A percentile compares a stretch with the other conserved stretches of the same genome.
Evolutionary conservation across 768 basidiomycete genomes (phyloP).

Genomic region (Boletus edulis): DNA sequence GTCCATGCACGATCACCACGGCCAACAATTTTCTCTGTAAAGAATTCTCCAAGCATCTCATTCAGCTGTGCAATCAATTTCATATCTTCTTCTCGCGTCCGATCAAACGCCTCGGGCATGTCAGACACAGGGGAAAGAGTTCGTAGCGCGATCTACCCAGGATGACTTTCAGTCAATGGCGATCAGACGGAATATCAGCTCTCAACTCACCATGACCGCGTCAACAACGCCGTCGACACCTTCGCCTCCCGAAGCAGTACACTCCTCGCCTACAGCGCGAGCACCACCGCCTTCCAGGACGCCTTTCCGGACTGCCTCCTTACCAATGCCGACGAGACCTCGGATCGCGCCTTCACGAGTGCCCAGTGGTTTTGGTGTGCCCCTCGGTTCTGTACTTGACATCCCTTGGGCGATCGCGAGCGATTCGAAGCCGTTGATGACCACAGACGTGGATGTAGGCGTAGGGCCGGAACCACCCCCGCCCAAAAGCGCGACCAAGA

Average conservation of each 20-base stretch:
- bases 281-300: constrained; percentile 80
- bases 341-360: constrained; percentile 90
- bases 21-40: constrained; percentile 48
- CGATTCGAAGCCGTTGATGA: constrained; percentile 28
- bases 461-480: constrained; percentile 13
- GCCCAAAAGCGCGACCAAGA: constrained; percentile 76
- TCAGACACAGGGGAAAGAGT: constrained; percentile 58
- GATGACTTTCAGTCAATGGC: not conserved
- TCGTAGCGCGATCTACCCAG: constrained; percentile 54
- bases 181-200: not conserved
- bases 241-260: constrained; percentile 28
- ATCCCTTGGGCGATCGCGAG: constrained; percentile 19
- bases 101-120: constrained; percentile 57
- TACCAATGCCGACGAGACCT: constrained; percentile 80
- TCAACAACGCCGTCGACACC: constrained; percentile 49
- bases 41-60: constrained; percentile 59
- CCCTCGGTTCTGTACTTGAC: constrained; percentile 40
- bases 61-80: constrained; percentile 45
- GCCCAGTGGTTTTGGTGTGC: constrained; percentile 61
- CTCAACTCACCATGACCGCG: constrained; percentile 56
- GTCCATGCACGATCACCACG: constrained; percentile 65
- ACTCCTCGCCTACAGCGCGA: constrained; percentile 69
- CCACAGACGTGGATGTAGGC: constrained; percentile 9
- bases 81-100: constrained; percentile 45
- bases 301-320: constrained; percentile 81